Base-by-base conservation (phyloP, 1,284 basidiomycete species). In the Ustilago tritici region DNA sequence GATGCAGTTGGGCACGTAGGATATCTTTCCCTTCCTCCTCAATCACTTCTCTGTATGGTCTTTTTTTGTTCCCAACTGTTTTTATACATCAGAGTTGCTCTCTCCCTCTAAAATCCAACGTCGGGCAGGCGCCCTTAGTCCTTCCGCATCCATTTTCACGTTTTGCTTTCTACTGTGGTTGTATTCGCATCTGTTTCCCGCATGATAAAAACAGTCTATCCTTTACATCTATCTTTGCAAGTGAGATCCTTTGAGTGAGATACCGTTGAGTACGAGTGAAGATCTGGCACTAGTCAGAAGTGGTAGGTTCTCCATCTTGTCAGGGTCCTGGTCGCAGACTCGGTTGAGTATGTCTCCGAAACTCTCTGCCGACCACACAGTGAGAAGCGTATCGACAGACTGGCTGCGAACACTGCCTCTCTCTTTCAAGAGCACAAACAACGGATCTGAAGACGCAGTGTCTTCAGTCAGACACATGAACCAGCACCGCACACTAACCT, bases 121-220 rank as follows among this genome's bases (percentile, higher is more conserved):
- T 78, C 75, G 75, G 75, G 75, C 75, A 49, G 75, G 75, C 60
- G 75, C 75, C 70, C 75, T 73, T 74, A 78, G 75, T 73, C 70
- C 65, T 49, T 58, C 23, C 38, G 56, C 70, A 64, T 76, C 62
- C 34, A 47, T 63, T 34, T 46, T 28, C 23, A 28, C 23, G 3
- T 31, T 35, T 52, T 47, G 23, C 36, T 59, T 53, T 50, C 23
- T 52, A 31, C 31, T 59, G 65, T 71, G 74, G 70, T 72, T 77
- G 65, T 66, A 66, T 61, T 78, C 65, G 75, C 75, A 78, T 70
- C 46, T 17, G 31, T 46, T 56, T 23, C 23, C 12, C 36, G 17
- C 34, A 12, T 7, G 23, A 34, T 47, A 17, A 43, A 66, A 72
- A 62, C 69, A 63, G 60, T 63, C 46, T 36, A 31, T 60, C 40